Evolutionary conservation across 805 yeast genomes (phyloP), one percentile per base, ranked within the genome.

Genomic region (Ogataea zsoltii): DNA sequence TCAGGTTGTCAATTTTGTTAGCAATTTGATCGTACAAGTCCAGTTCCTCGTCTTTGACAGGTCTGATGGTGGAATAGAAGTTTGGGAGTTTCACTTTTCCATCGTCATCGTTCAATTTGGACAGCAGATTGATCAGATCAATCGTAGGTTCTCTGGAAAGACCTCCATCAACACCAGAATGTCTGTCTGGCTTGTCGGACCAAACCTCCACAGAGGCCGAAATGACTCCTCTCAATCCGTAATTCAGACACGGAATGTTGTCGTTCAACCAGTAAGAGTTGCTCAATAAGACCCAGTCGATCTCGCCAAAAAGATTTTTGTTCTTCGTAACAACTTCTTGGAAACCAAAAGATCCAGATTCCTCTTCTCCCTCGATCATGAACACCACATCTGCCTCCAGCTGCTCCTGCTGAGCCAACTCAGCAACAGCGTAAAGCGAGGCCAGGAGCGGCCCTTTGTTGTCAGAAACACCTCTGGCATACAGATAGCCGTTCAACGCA

Each of bases 151-250:
- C 99, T 46, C 85, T 75, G 49, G 80, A 78, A 7, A 85, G 83
- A 48, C 98, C 98, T 41, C 99, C 99, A 67, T 90, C 95, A 9
- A 94, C 94, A 50, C 99, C 99, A 0, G 97, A 88, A 62, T 94
- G 99, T 47, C 96, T 71, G 63, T 94, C 97, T 1, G 95, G 96
- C 48, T 75, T 75, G 52, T 83, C 91, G 41, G 90, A 80, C 46
- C 72, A 70, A 10, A 94, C 74, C 29, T 79, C 80, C 2, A 94
- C 77, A n/a, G 82, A 72, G 1, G 88, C 85, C 65, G 90, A 86
- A 18, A 94, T 74, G 2, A 91, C 92, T 41, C 99, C 99, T 61
- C 99, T 75, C 46, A 94, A 71, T 0, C 99, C 99, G 66, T 92
- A 94, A 61, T 92, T 92, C 56, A 94, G 71, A 64, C 97, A 92